Evolutionary conservation across 331 rosid genomes (phyloP).

Genomic region (Quercus lobata): DNA sequence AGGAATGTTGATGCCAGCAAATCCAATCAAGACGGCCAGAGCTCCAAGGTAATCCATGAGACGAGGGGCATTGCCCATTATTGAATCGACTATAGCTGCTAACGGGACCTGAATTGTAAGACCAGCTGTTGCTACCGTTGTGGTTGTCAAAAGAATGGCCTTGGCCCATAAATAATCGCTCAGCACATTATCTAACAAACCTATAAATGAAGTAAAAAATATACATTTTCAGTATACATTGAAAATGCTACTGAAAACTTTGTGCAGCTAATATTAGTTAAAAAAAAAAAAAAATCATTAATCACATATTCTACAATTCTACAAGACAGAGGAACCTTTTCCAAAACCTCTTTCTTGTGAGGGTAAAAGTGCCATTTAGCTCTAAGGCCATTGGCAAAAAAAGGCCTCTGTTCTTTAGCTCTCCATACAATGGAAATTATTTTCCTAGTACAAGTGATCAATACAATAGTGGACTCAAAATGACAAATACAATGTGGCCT

Average conservation of each 20-base stretch:
- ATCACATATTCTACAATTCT: too few species aligned
- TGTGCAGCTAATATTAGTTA: too few species aligned
- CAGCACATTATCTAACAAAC: conserved; percentile 87
- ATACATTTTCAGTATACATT: conserved; percentile 1
- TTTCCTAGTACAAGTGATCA: neutral
- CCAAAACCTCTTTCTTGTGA: neutral
- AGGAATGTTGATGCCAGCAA: conserved; percentile 82
- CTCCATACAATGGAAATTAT: neutral
- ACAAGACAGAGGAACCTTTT: neutral
- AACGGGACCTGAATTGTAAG: conserved; percentile 92
- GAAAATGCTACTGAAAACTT: neutral
- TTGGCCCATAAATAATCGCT: conserved; percentile 97
- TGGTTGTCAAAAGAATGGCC: conserved; percentile 94
- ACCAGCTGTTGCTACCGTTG: conserved; percentile 96
- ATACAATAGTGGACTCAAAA: neutral
- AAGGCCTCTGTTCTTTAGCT: neutral
- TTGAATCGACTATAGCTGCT: conserved; percentile 82
- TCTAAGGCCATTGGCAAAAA: neutral
- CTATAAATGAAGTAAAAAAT: conserved; percentile 29
- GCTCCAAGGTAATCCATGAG: conserved; percentile 81
- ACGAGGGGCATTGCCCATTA: conserved; percentile 78
- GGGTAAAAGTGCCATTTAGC: neutral
- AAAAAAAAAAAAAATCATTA: too few species aligned
- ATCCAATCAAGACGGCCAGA: conserved; percentile 75
- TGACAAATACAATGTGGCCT: neutral